Percentiles rank a stretch among this genome's conserved stretches.
Evolutionary conservation across 768 basidiomycete genomes (phyloP).

Genomic region (Boletus rufocinnamomeus): DNA sequence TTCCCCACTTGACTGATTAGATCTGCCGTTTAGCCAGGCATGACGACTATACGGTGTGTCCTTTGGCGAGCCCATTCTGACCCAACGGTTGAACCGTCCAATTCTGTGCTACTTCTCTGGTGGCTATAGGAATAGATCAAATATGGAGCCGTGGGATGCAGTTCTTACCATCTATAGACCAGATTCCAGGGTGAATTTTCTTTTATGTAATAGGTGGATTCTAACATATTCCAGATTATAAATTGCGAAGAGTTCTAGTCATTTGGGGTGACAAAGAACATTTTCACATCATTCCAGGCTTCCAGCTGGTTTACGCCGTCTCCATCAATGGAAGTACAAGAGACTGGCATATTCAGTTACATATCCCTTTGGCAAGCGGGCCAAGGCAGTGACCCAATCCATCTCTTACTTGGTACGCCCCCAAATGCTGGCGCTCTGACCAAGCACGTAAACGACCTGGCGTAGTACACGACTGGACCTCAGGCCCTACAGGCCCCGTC

Average conservation of each 20-base stretch:
- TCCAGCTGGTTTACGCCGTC: background rate
- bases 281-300: background rate
- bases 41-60: background rate
- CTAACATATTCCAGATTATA: background rate
- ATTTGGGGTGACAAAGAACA: background rate
- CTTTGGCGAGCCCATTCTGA: background rate
- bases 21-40: background rate
- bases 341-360: background rate
- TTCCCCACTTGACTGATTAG: background rate
- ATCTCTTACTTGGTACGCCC: background rate
- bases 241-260: background rate
- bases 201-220: background rate
- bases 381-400: background rate
- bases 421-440: background rate
- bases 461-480: background rate
- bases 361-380: background rate
- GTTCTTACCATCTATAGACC: background rate
- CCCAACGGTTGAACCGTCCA: background rate
- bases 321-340: background rate
- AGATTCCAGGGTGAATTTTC: background rate
- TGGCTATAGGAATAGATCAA: background rate
- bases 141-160: background rate
- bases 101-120: background rate
- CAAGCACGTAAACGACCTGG: background rate
- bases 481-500: no score